These are phyloP conservation scores for Sisymbrium irio DNA, from an alignment of 345 rosid genomes.

Conservation along the genomic window DNA sequence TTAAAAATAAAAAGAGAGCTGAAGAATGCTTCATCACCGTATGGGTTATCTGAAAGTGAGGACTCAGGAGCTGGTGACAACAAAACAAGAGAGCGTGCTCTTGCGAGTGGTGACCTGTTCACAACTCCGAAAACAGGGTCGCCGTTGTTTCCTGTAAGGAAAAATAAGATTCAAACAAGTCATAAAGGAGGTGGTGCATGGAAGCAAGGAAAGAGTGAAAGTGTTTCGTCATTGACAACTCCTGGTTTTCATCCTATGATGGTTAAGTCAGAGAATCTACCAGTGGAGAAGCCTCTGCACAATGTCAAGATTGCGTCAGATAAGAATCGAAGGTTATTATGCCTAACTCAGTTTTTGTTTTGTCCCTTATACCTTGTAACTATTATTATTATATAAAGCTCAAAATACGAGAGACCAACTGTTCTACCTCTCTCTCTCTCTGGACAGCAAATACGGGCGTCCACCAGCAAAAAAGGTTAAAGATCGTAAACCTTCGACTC, in stretches of 20 bases:
- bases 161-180: slow-evolving; percentile 49
- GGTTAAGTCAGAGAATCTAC: slow-evolving; percentile 60
- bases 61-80: slow-evolving; percentile 82
- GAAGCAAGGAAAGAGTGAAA: slow-evolving; percentile 78
- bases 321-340: slow-evolving; percentile 66
- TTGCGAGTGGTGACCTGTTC: slow-evolving; percentile 50
- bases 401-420: background rate
- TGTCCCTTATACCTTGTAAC: slow-evolving; percentile 15
- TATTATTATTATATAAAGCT: background rate
- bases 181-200: slow-evolving; percentile 70
- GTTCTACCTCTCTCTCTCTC: slow-evolving; percentile 15
- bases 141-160: slow-evolving; percentile 48
- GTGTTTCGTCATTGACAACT: slow-evolving; percentile 51
- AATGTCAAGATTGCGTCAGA: slow-evolving; percentile 55
- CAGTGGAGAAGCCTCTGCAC: slow-evolving; percentile 61
- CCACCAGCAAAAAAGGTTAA: slow-evolving; percentile 81
- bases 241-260: slow-evolving; percentile 49
- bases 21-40: slow-evolving; percentile 61
- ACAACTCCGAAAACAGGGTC: slow-evolving; percentile 53
- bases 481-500: slow-evolving; percentile 64
- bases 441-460: slow-evolving; percentile 78
- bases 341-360: slow-evolving; percentile 15
- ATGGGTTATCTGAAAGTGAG: slow-evolving; percentile 77
- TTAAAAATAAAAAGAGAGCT: slow-evolving; percentile 58
- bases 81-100: slow-evolving; percentile 57